Base-by-base conservation (phyloP, 495 filamentous ascomycete genomes). In the Penicillium parvum region DNA sequence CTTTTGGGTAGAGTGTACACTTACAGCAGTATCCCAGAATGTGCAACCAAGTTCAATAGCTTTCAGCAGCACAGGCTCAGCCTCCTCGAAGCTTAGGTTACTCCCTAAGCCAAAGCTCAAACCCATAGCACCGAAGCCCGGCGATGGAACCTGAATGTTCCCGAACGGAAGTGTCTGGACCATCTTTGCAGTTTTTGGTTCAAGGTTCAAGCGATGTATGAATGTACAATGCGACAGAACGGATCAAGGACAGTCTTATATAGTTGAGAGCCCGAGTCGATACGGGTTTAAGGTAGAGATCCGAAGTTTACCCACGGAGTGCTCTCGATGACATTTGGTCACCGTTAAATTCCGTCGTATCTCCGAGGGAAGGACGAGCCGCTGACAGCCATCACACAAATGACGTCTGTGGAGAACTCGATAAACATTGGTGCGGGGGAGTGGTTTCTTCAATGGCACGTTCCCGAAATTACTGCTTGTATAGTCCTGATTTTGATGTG, bases 11-110 rank as follows among this genome's bases (percentile, higher is more conserved):
- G 12, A 17, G 4, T 11, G 4, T 9, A 29, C 7, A 40, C 64
- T 40, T 44, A 71, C 72, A 30, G 73, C 73, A 27, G 72, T 75
- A 42, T 76, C 73, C 73, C 73, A 76, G 51, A 76, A 76, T 3
- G 69, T 75, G 34, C 72, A 76, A 7, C 72, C 72, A 5, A 76
- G 40, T 36, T 76, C 71, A 42, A 76, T 66, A 1, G 72, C 73
- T 44, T 73, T 74, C 28, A 72, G 43, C 1, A 76, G 50, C 0
- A 76, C 72, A 17, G 73, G 73, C 32, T 76, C 73, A 7, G 73
- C 69, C 48, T 76, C 43, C 38, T 76, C 69, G 5, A 64, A 48
- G 25, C 40, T 66, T 3, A 75, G 50, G 32, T 69, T 66, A 21
- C 22, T 60, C 7, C 73, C 73, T 47, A 74, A 20, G 4, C 57